A percentile compares a stretch with the other conserved stretches of the same genome.
phyloP scores from a whole-genome alignment of 2,329 filamentous ascomycete species.

The Colletotrichum plurivorum region DNA sequence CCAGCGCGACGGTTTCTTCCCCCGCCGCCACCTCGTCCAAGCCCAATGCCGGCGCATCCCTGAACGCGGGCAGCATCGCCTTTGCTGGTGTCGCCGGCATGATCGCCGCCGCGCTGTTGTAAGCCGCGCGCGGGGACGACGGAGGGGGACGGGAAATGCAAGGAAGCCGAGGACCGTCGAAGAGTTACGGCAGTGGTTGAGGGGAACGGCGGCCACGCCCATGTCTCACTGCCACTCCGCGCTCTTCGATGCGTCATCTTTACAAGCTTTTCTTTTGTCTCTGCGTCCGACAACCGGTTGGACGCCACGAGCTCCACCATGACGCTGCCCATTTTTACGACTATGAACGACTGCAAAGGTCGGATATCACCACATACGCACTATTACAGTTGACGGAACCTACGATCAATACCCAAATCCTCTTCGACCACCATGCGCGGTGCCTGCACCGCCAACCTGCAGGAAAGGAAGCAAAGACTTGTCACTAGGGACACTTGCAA shows the following conservation, averaged over 20 bases:
- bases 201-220: no score
- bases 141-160: neutral
- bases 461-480: slow-evolving; percentile 37
- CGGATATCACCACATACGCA: slow-evolving; percentile 9
- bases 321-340: slow-evolving; percentile 32
- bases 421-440: slow-evolving; percentile 32
- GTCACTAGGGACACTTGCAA: slow-evolving; percentile 34
- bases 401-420: slow-evolving; percentile 32
- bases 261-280: slow-evolving; percentile 30
- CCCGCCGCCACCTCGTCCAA: slow-evolving; percentile 43
- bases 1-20: slow-evolving; percentile 41
- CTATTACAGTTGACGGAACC: slow-evolving; percentile 15
- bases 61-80: slow-evolving; percentile 61
- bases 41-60: slow-evolving; percentile 49
- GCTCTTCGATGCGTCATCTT: slow-evolving; percentile 38
- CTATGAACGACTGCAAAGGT: slow-evolving; percentile 27
- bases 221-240: slow-evolving; percentile 15
- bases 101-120: slow-evolving; percentile 66
- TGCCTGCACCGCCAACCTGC: slow-evolving; percentile 37
- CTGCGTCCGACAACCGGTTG: slow-evolving; percentile 7
- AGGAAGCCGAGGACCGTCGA: neutral
- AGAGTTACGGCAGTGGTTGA: slow-evolving; percentile 2
- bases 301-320: slow-evolving; percentile 2
- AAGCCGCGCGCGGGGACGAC: slow-evolving; percentile 46
- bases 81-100: slow-evolving; percentile 66